Evolutionary conservation across 495 filamentous ascomycete genomes (phyloP), one percentile per base, ranked within the genome.

Genomic region (Jackrogersella multiformis): DNA sequence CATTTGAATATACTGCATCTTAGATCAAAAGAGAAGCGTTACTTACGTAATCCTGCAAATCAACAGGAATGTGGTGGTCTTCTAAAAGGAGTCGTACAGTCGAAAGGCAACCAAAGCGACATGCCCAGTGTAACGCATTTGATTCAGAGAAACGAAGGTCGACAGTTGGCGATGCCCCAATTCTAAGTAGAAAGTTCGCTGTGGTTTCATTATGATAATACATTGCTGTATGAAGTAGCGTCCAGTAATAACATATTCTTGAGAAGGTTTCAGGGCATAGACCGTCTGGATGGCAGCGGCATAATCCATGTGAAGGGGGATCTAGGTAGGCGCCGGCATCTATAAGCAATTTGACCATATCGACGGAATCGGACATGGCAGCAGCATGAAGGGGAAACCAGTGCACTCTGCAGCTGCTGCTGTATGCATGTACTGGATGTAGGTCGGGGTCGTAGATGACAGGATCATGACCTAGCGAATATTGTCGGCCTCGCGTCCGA

Each of bases 311-410:
- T 9, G 21, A 41, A 18, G 46, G 45, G 7, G 35, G 20, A 9
- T 61, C 57, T 1, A 61, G 18, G 26, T 53, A n/a, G 1, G 57
- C 45, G 1, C 57, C 57, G 9, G 12, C 0, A 15, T 53, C n/a
- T 35, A 61, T 9, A 52, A 61, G 57, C n/a, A 52, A 7, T 15
- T 61, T 28, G 10, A 52, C 16, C 9, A 61, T 53, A 13, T 21
- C 46, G 3, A 7, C 38, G 4, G 32, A 44, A 12, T 46, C 57
- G 16, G 45, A 26, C 9, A 41, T 52, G 8, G 35, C 35, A 4
- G 57, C 57, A 15, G 28, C 8, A 23, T 61, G 57, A 13, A 61
- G 46, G 6, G 57, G 57, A 20, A 42, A 53, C 57, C 45, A 61
- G n/a, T n/a, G n/a, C n/a, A n/a, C n/a, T n/a, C n/a, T n/a, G n/a